Evolutionary conservation across 2,329 filamentous ascomycete genomes (phyloP).

Genomic region (Beauveria brongniartii): DNA sequence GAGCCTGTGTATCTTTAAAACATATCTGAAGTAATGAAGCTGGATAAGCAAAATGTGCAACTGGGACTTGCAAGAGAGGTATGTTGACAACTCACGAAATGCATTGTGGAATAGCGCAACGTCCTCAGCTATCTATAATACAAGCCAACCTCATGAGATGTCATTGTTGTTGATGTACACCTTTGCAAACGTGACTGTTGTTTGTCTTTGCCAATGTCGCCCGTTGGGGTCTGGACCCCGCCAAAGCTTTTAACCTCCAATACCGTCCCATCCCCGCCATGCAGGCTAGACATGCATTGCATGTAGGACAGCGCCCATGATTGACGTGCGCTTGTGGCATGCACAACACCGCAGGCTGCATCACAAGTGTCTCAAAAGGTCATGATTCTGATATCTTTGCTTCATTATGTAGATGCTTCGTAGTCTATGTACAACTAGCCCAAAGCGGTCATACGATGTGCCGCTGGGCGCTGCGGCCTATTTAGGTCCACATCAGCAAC

Average conservation of each 20-base stretch:
- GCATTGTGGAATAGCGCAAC: background rate
- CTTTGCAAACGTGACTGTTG: background rate
- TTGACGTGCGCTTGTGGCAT: background rate
- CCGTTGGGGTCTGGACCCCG: background rate
- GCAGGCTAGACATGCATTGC: slow-evolving; percentile 8
- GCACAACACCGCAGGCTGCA: background rate
- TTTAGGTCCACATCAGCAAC: background rate
- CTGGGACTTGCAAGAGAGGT: background rate
- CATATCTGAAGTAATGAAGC: slow-evolving; percentile 4
- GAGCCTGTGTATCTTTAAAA: slow-evolving; percentile 16
- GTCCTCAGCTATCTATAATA: slow-evolving; percentile 1
- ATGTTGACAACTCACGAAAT: background rate
- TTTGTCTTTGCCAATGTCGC: background rate
- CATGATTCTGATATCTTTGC: background rate
- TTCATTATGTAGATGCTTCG: background rate
- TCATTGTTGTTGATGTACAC: background rate
- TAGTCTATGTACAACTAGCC: background rate
- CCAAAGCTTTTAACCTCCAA: background rate
- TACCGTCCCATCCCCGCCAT: background rate
- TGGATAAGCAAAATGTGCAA: background rate
- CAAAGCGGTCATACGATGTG: background rate
- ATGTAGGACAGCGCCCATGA: background rate
- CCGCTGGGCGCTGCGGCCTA: background rate
- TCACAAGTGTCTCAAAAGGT: background rate
- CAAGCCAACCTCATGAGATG: background rate